Percentiles rank a stretch among this genome's conserved stretches.
Conservation (phyloP, 2,329 filamentous ascomycete species). For the Venturia oleaginea region DNA sequence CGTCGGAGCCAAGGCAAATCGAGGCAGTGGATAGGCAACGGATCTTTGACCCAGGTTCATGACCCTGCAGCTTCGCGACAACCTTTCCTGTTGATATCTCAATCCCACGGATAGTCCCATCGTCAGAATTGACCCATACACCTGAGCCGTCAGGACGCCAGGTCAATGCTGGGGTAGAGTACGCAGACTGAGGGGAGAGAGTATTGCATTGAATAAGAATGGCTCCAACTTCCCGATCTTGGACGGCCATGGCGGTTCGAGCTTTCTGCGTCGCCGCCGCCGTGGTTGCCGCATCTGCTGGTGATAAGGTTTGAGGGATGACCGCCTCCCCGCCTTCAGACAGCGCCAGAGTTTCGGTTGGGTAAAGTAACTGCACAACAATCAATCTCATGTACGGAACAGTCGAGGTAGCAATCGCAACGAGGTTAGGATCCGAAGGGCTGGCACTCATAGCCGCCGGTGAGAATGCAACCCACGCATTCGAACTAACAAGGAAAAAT, state of each 20-base stretch:
- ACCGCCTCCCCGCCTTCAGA: conserved; percentile 15
- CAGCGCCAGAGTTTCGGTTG: conserved; percentile 23
- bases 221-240: conserved; percentile 50
- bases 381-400: conserved; percentile 55
- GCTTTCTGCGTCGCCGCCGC: conserved; percentile 42
- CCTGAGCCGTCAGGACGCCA: conserved; percentile 55
- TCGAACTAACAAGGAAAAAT: conserved; percentile 34
- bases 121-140: conserved; percentile 57
- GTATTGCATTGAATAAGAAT: conserved; percentile 52
- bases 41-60: conserved; percentile 50
- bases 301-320: not conserved
- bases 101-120: conserved; percentile 51
- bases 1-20: conserved; percentile 25
- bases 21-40: conserved; percentile 48
- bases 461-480: conserved; percentile 55
- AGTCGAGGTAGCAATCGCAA: conserved; percentile 52
- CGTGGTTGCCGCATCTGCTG: conserved; percentile 9
- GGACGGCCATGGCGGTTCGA: conserved; percentile 39
- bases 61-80: conserved; percentile 41
- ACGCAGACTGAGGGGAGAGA: conserved; percentile 54
- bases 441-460: conserved; percentile 48
- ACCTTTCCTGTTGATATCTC: conserved; percentile 51
- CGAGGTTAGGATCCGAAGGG: conserved; percentile 44
- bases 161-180: conserved; percentile 51
- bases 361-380: conserved; percentile 48